phyloP scores from a whole-genome alignment of 2,329 filamentous ascomycete genomes.

The Fusarium kyushuense region DNA sequence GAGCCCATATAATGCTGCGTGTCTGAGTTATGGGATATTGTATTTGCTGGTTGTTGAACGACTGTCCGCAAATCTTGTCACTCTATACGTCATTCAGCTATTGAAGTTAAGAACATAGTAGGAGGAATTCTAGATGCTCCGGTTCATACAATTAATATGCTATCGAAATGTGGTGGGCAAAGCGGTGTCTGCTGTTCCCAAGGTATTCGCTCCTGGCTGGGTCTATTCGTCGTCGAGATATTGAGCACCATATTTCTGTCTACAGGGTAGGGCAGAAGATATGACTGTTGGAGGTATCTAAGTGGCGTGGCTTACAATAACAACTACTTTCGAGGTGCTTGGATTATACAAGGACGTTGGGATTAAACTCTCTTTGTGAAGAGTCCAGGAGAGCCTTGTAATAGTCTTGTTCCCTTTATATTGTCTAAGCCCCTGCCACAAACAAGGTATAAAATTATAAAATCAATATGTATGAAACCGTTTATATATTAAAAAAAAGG shows the following conservation, averaged over 20 bases:
- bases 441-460: too few species aligned
- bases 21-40: neutral
- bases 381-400: neutral
- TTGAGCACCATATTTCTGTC: neutral
- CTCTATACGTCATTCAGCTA: too few species aligned
- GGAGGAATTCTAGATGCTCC: too few species aligned
- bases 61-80: neutral
- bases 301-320: neutral
- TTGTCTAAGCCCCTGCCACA: slow-evolving; percentile 4
- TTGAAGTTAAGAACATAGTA: neutral
- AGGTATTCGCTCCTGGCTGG: too few species aligned
- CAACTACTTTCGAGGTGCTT: neutral
- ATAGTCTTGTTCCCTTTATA: neutral
- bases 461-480: too few species aligned
- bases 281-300: neutral
- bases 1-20: neutral
- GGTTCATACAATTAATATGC: neutral
- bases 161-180: neutral
- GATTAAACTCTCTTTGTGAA: neutral
- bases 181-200: neutral
- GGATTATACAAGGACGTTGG: neutral
- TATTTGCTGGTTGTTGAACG: neutral
- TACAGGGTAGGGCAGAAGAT: neutral
- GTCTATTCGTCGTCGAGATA: neutral
- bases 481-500: neutral